Base-by-base conservation (phyloP, 1,139 yeast genomes). In the Geotrichum fermentans region DNA sequence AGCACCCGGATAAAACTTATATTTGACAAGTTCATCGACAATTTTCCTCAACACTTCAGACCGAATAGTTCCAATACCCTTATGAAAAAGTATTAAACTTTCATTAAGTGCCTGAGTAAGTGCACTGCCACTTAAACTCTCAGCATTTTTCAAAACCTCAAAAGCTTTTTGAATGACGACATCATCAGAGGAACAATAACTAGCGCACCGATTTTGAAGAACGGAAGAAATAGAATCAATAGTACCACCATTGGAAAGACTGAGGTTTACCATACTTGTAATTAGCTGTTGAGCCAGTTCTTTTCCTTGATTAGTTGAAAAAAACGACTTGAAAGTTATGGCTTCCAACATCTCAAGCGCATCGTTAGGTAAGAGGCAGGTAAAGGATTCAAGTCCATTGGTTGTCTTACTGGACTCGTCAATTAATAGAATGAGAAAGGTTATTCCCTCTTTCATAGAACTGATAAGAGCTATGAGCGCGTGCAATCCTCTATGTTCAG, bases 131-230 rank as follows among this genome's bases (percentile, higher is more conserved):
- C 87, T 96, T 18, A 50, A 56, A 78, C 40, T 22, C 37, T 52
- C 68, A 0, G 97, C 97, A 60, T 83, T 80, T 52, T 92, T 85
- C 59, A 92, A 72, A 62, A 85, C 88, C 64, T 92, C 98, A 59
- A 89, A 80, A 0, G 97, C 98, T 66, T 92, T 86, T 72, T 90
- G 92, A 21, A 94, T 86, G 53, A 89, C 75, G 28, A 92, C 97
- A 67, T 94, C 98, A 59, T 86, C 88, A 10, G 95, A 80, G 0
- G 97, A 88, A 62, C 97, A 94, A 67, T 89, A 94, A 1, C 96
- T 82, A 1, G 96, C 96, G 71, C 98, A 94, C 56, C 95, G 82
- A 49, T 87, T 94, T 66, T 90, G 96, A 47, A 94, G 72, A 1
- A 94, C 82, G 30, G 83, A 80, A 1, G 97, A 95, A 51, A 92